Evolutionary conservation across 805 yeast genomes (phyloP), one percentile per base, ranked within the genome.

Genomic region (Saccharomyces paradoxus): DNA sequence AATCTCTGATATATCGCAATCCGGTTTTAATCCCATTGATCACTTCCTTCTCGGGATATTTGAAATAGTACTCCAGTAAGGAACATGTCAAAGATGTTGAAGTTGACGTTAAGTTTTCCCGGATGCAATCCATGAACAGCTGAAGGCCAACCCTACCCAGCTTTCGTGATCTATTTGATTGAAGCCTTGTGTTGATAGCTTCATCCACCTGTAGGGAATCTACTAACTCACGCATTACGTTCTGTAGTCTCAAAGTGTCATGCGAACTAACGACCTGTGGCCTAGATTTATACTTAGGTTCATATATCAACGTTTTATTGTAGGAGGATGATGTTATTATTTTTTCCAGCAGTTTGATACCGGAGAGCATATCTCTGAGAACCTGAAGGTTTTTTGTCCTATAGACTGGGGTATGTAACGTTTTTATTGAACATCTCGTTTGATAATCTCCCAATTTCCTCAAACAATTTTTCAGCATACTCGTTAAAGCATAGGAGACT

Each of bases 351-450:
- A 55, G 30, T 22, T 46, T 51, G 14, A 67, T 58, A 30, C 60
- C 58, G n/a, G 50, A 52, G 27, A 64, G 37, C 26, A 66, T 32
- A 17, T 59, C 49, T 24, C 59, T 50, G 30, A 57, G 57, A 7
- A 58, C 52, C 13, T 49, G 49, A 31, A 49, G 30, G 2, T 59
- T 55, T 41, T 57, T 31, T 6, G 56, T 51, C 28, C 56, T 55
- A 50, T 60, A 57, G n/a, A 62, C 55, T 2, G 69, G 71, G 5
- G 69, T 66, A 46, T 62, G 62, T 21, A 66, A 50, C 7, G 69
- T 67, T 55, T 66, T 67, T 29, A 67, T 55, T n/a, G 59, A 30
- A 30, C 63, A 57, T n/a, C 21, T 46, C 21, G 41, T n/a, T 46
- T 29, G 32, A 17, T 37, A 12, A 37, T 37, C 17, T 37, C 44